These are phyloP conservation scores for Pisolithus marmoratus DNA, from an alignment of 768 basidiomycete species.

Conservation along the genomic window DNA sequence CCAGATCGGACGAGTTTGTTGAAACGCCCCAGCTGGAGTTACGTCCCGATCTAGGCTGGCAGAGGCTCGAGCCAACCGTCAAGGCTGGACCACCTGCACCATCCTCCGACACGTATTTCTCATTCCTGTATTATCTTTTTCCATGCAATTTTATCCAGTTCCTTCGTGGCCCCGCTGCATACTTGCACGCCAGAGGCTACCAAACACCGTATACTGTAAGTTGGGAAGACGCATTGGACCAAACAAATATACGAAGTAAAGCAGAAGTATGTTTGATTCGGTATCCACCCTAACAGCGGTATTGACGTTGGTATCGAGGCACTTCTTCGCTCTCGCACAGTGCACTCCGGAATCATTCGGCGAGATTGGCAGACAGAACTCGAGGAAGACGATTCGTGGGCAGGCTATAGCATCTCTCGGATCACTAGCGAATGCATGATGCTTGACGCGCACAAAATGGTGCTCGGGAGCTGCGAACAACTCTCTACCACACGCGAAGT, in stretches of 20 bases:
- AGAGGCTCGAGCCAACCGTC: slow-evolving; percentile 58
- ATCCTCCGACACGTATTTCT: slow-evolving; percentile 63
- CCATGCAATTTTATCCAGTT: slow-evolving; percentile 85
- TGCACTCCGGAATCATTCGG: slow-evolving; percentile 70
- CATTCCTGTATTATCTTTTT: slow-evolving; percentile 82
- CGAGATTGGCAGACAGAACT: slow-evolving; percentile 62
- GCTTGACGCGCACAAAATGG: slow-evolving; percentile 56
- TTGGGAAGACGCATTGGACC: slow-evolving; percentile 69
- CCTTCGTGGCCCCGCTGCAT: slow-evolving; percentile 59
- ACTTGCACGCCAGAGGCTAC: slow-evolving; percentile 47
- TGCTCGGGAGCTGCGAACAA: slow-evolving; percentile 37
- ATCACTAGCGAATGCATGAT: slow-evolving; percentile 66
- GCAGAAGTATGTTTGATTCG: slow-evolving; percentile 50
- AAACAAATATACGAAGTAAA: slow-evolving; percentile 62
- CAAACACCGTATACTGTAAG: slow-evolving; percentile 58
- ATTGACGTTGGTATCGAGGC: slow-evolving; percentile 35
- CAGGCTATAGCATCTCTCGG: slow-evolving; percentile 50
- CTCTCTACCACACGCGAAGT: slow-evolving; percentile 2
- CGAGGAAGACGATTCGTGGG: slow-evolving; percentile 60
- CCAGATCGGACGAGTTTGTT: slow-evolving; percentile 20
- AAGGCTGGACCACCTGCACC: slow-evolving; percentile 49
- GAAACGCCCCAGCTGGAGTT: slow-evolving; percentile 37
- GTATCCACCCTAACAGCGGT: not conserved
- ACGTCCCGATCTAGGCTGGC: slow-evolving; percentile 61
- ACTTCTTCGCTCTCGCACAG: slow-evolving; percentile 62